These are phyloP conservation scores for Immersiporthe knoxdaviesiana DNA, from an alignment of 2,329 filamentous ascomycete genomes.

Conservation along the genomic window DNA sequence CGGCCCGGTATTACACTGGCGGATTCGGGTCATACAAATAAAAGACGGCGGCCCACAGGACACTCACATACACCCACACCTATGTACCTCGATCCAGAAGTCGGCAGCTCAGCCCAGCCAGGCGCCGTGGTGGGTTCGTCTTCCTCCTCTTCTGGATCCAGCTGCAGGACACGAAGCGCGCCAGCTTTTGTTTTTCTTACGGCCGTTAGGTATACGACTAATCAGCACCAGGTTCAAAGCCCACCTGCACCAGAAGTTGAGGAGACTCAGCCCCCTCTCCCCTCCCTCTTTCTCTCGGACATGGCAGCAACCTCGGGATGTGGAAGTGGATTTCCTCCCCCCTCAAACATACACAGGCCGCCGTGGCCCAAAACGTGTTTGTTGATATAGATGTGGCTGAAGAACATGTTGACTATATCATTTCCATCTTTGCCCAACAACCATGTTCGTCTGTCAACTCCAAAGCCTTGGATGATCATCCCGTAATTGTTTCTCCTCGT, in stretches of 20 bases:
- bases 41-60: not conserved
- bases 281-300: not conserved
- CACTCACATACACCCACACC: not conserved
- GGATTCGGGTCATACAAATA: conserved; percentile 11
- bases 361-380: not conserved
- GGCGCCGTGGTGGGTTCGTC: conserved; percentile 11
- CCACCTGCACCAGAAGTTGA: no score
- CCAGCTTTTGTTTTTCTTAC: conserved; percentile 14
- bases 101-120: not conserved
- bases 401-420: not conserved
- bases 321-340: not conserved
- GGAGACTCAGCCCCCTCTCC: not conserved
- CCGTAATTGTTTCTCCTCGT: not conserved
- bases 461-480: not conserved
- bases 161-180: not conserved
- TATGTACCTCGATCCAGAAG: not conserved
- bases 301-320: not conserved
- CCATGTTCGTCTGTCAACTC: not conserved
- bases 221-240: not conserved
- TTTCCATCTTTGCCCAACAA: not conserved
- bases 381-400: not conserved
- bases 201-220: not conserved
- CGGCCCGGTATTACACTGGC: conserved; percentile 16
- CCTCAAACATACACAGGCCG: no score
- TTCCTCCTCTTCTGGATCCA: not conserved